A percentile compares a stretch with the other conserved stretches of the same genome.
These are phyloP conservation scores for Penicillium sp. DNA, from an alignment of 2,329 filamentous ascomycete genomes.

Conservation along the genomic window DNA sequence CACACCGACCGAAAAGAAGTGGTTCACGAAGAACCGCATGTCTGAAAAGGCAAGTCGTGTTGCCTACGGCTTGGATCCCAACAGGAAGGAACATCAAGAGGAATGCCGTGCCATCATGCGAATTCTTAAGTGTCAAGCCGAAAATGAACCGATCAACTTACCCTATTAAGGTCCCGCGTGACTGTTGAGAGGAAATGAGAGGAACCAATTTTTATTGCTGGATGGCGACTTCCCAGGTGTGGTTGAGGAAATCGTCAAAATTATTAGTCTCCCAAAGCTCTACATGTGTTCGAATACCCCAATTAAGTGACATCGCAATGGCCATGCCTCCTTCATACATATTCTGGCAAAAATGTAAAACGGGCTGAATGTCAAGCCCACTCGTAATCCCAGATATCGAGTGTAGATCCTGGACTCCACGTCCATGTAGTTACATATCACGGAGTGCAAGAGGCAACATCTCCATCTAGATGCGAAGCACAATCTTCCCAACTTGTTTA, in stretches of 20 bases:
- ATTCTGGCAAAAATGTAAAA: background rate
- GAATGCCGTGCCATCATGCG: constrained; percentile 1
- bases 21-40: background rate
- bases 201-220: background rate
- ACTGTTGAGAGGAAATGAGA: background rate
- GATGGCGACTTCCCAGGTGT: background rate
- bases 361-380: background rate
- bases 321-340: background rate
- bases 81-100: background rate
- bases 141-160: background rate
- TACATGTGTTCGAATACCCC: background rate
- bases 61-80: background rate
- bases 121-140: background rate
- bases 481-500: constrained; percentile 45
- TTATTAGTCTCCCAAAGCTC: background rate
- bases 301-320: background rate
- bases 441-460: background rate
- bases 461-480: constrained; percentile 16
- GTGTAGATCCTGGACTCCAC: background rate
- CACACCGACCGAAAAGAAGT: background rate
- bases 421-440: background rate
- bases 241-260: background rate
- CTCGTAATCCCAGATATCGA: background rate
- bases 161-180: too few species aligned
- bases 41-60: background rate